Conservation (phyloP, 805 yeast species). For the Sugiyamaella mastotermitis region DNA sequence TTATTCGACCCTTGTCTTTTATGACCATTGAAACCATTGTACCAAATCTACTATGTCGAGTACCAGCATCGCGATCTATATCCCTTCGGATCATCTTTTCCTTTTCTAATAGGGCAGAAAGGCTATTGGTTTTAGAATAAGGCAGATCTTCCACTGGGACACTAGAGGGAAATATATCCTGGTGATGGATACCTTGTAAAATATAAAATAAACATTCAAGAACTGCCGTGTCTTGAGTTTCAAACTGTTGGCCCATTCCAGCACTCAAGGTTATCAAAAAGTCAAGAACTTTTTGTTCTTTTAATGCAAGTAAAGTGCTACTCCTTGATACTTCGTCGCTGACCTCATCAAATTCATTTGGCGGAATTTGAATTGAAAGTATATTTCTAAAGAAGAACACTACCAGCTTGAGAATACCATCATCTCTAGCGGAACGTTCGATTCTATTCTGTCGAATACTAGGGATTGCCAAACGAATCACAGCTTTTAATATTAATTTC, state of each 20-base stretch:
- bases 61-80: conserved; percentile 46
- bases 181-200: conserved; percentile 48
- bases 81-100: conserved; percentile 52
- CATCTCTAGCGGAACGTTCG: conserved; percentile 65
- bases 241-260: conserved; percentile 59
- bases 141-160: too few species aligned
- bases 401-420: conserved; percentile 64
- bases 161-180: conserved; percentile 18
- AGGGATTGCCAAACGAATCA: conserved; percentile 62
- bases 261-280: conserved; percentile 67
- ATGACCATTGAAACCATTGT: conserved; percentile 70
- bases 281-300: conserved; percentile 65
- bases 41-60: conserved; percentile 90
- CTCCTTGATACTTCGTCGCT: conserved; percentile 64
- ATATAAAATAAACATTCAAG: conserved; percentile 66
- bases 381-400: conserved; percentile 72
- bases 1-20: conserved; percentile 49
- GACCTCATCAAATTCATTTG: conserved; percentile 57
- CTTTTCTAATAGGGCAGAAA: conserved; percentile 45
- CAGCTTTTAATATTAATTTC: conserved; percentile 63
- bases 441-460: conserved; percentile 26
- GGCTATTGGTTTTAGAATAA: conserved; percentile 8
- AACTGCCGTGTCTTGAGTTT: conserved; percentile 53
- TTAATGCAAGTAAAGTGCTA: conserved; percentile 50
- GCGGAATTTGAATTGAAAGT: conserved; percentile 68